phyloP scores from a whole-genome alignment of 139 green algal genomes.

The Coelastrella sp. region DNA sequence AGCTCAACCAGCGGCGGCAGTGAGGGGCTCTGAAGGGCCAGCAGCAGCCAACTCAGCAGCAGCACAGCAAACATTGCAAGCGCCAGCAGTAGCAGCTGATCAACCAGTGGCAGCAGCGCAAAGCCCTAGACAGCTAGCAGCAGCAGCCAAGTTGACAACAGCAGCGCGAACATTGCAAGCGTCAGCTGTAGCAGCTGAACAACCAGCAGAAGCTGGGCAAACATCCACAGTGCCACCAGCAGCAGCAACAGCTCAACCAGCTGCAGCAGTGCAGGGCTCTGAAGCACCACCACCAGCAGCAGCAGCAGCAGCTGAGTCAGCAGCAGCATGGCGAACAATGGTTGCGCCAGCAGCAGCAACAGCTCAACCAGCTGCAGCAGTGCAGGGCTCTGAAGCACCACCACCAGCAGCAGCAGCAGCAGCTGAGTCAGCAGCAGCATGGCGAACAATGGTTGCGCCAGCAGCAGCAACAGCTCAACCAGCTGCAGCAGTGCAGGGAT shows the following conservation, averaged over 20 bases:
- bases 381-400: neutral
- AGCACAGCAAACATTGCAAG: neutral
- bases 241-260: neutral
- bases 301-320: conserved; percentile 21
- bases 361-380: no score
- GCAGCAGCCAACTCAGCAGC: neutral
- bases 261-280: neutral
- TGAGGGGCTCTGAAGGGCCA: neutral
- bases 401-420: conserved; percentile 14
- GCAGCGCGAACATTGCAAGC: neutral
- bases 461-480: no score
- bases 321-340: neutral
- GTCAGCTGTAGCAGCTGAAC: neutral
- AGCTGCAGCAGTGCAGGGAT: no score
- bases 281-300: neutral
- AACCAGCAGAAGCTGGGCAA: neutral
- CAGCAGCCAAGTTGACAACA: neutral
- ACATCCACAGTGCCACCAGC: neutral
- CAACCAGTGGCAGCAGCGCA: neutral
- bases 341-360: neutral
- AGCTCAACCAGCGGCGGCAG: neutral
- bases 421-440: neutral
- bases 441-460: neutral
- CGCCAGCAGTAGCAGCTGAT: neutral
- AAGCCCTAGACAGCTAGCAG: neutral